A percentile compares a stretch with the other conserved stretches of the same genome.
Evolutionary conservation across 495 filamentous ascomycete genomes (phyloP).

Genomic region (Glarea lozoyensis): DNA sequence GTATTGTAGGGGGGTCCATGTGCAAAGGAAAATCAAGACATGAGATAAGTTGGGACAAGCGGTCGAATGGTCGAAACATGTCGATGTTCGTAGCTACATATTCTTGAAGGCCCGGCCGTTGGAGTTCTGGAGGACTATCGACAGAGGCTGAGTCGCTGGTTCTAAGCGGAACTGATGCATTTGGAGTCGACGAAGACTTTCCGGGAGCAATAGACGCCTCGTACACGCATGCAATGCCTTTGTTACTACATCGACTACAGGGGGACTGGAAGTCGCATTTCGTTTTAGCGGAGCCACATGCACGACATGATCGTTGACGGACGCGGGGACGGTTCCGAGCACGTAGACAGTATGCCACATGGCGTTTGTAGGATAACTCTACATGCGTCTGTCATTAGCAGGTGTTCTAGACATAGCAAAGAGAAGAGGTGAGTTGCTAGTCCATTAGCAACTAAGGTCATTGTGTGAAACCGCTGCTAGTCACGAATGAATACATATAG

Average conservation of each 20-base stretch:
- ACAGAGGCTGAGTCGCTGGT: neutral
- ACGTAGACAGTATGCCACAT: neutral
- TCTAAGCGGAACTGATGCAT: neutral
- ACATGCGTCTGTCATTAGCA: too few species aligned
- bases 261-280: neutral
- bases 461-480: neutral
- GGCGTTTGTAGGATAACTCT: neutral
- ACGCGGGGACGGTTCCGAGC: neutral
- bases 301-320: neutral
- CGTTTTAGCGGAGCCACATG: neutral
- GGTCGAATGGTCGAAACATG: too few species aligned
- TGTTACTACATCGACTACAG: neutral
- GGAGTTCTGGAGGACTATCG: too few species aligned
- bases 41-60: too few species aligned
- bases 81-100: too few species aligned
- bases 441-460: neutral
- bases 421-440: neutral
- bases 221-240: neutral
- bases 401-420: too few species aligned
- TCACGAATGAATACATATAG: neutral
- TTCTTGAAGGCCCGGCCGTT: too few species aligned
- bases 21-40: too few species aligned
- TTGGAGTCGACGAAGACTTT: neutral
- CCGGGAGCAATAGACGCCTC: neutral
- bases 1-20: too few species aligned